A percentile compares a stretch with the other conserved stretches of the same genome.
Evolutionary conservation across 1,139 yeast species (phyloP).

Genomic region (Suhomyces terraborum): DNA sequence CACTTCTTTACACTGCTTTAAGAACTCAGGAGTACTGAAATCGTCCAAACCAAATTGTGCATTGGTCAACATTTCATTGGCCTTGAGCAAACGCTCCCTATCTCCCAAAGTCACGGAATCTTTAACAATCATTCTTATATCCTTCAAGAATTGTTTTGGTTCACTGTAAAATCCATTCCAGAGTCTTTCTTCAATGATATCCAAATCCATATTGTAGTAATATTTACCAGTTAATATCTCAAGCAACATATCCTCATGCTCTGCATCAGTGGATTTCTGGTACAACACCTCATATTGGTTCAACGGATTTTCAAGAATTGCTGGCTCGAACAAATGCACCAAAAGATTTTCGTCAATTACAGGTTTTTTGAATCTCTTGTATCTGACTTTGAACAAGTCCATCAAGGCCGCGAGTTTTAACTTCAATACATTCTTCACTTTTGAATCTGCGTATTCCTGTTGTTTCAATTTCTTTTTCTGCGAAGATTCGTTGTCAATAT

Average conservation of each 20-base stretch:
- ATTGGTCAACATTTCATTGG: slow-evolving; percentile 94
- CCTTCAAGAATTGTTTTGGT: slow-evolving; percentile 85
- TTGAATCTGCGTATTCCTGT: slow-evolving; percentile 72
- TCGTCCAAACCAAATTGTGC: slow-evolving; percentile 96
- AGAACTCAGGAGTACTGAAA: slow-evolving; percentile 69
- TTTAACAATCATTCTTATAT: slow-evolving; percentile 77
- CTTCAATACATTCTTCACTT: slow-evolving; percentile 79
- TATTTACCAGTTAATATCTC: slow-evolving; percentile 74
- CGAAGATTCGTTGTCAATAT: slow-evolving; percentile 18
- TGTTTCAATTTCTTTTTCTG: slow-evolving; percentile 45
- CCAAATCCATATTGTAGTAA: slow-evolving; percentile 88
- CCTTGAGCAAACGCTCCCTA: slow-evolving; percentile 81
- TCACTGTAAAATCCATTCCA: slow-evolving; percentile 97
- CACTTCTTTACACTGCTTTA: slow-evolving; percentile 74
- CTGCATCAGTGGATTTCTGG: slow-evolving; percentile 54
- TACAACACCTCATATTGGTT: slow-evolving; percentile 50
- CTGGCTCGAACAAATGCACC: slow-evolving; percentile 75
- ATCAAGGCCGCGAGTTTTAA: slow-evolving; percentile 82
- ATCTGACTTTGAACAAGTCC: slow-evolving; percentile 85
- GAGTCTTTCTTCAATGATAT: slow-evolving; percentile 87
- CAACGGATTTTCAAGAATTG: slow-evolving; percentile 37
- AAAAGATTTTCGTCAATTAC: slow-evolving; percentile 75
- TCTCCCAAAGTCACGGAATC: slow-evolving; percentile 80
- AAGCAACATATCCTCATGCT: slow-evolving; percentile 64
- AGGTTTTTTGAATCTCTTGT: slow-evolving; percentile 89